A percentile compares a stretch with the other conserved stretches of the same genome.
These are phyloP conservation scores for Polytrichum formosum DNA, from an alignment of 225 moss, liverwort and hornwort genomes.

Conservation along the genomic window DNA sequence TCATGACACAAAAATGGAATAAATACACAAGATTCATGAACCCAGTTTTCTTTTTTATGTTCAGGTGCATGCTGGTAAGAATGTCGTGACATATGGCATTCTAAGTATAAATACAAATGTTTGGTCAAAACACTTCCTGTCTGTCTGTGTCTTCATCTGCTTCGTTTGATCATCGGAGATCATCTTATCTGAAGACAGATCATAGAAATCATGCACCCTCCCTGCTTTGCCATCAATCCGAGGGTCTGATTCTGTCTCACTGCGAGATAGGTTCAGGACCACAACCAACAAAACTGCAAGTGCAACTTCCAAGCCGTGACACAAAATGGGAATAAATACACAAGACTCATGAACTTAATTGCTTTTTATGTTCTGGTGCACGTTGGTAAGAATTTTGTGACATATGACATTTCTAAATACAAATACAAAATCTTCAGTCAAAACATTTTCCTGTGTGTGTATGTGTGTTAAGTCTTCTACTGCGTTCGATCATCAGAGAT, in stretches of 20 bases:
- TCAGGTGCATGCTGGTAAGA: not conserved
- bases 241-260: constrained; percentile 92
- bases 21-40: not conserved
- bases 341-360: not conserved
- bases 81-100: constrained; percentile 13
- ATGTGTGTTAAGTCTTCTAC: constrained; percentile 25
- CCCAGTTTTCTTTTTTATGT: not conserved
- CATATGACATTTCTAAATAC: constrained; percentile 14
- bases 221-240: constrained; percentile 65
- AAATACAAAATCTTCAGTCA: constrained; percentile 34
- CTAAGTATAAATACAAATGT: constrained; percentile 27
- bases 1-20: too few relatives aligned
- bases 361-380: not conserved
- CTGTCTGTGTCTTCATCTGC: constrained; percentile 13
- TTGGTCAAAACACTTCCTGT: constrained; percentile 24
- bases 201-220: constrained; percentile 56
- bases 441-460: constrained; percentile 15
- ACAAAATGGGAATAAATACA: too few relatives aligned
- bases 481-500: constrained; percentile 93
- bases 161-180: constrained; percentile 91
- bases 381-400: constrained; percentile 10
- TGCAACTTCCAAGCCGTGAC: too few relatives aligned
- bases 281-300: too few relatives aligned
- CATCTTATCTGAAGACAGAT: constrained; percentile 93
- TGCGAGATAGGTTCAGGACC: constrained; percentile 58